These are phyloP conservation scores for Solanum aculeatissimum DNA, from an alignment of 305 asterid species.

Conservation along the genomic window DNA sequence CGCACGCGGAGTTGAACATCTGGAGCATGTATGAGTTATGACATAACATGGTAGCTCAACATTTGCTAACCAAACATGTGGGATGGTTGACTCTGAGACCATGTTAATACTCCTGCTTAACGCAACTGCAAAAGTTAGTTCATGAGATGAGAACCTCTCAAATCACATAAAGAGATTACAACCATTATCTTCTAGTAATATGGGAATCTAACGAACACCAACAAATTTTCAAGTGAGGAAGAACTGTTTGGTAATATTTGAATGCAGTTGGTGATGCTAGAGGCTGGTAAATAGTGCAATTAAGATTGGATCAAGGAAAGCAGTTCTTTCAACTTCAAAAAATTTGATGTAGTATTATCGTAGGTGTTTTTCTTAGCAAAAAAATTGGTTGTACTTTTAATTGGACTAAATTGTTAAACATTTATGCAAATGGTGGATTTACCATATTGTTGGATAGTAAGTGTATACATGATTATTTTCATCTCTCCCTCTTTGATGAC, in stretches of 20 bases:
- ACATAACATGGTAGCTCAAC: background rate
- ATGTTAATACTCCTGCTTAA: background rate
- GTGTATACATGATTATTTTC: background rate
- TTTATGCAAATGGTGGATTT: background rate
- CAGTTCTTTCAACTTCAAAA: background rate
- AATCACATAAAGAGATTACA: background rate
- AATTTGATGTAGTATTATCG: background rate
- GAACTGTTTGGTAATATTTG: background rate
- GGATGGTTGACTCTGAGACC: background rate
- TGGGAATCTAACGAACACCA: background rate
- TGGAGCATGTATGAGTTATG: background rate
- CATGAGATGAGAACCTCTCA: background rate
- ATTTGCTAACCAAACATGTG: background rate
- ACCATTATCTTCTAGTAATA: background rate
- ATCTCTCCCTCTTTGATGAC: constrained; percentile 18
- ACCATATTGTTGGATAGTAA: background rate
- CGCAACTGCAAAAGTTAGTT: background rate
- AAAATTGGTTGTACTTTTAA: background rate
- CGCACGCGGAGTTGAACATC: background rate
- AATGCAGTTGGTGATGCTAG: background rate
- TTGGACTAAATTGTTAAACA: background rate
- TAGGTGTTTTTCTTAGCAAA: background rate
- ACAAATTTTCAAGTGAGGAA: background rate
- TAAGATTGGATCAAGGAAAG: background rate
- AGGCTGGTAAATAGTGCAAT: background rate